These are phyloP conservation scores for Syzygium malaccense DNA, from an alignment of 441 rosid species.

Conservation along the genomic window DNA sequence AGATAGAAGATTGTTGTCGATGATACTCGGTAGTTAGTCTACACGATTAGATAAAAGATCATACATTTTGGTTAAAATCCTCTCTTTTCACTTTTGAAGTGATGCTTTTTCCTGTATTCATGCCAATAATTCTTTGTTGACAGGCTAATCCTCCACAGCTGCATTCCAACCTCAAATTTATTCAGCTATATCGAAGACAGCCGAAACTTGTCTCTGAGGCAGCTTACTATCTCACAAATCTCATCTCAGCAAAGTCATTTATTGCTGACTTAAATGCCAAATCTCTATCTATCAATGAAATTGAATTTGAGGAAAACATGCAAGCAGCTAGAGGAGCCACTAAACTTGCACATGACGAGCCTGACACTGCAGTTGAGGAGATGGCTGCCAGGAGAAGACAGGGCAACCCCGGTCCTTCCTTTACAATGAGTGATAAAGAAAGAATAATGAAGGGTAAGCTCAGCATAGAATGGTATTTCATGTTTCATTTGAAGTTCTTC, in stretches of 20 bases:
- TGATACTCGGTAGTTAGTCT: not conserved
- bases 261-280: constrained; percentile 38
- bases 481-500: no score
- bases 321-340: constrained; percentile 39
- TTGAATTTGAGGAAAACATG: constrained; percentile 50
- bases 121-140: not conserved
- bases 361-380: constrained; percentile 3
- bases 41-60: not conserved
- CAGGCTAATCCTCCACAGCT: constrained; percentile 67
- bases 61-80: not conserved
- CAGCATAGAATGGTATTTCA: not conserved
- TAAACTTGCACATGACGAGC: constrained; percentile 14
- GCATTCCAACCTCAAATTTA: constrained; percentile 56
- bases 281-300: constrained; percentile 51
- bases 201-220: constrained; percentile 37
- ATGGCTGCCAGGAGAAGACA: constrained; percentile 4
- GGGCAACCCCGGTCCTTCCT: constrained; percentile 11
- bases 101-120: not conserved
- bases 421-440: constrained; percentile 7
- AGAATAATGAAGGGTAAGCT: constrained; percentile 21
- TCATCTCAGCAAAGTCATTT: constrained; percentile 43
- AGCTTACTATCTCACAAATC: constrained; percentile 48
- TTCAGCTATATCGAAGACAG: constrained; percentile 38
- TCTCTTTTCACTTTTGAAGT: not conserved
- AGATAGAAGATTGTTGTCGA: not conserved